Conservation (phyloP, 2,329 filamentous ascomycete genomes). For the Aspergillus intermedius region DNA sequence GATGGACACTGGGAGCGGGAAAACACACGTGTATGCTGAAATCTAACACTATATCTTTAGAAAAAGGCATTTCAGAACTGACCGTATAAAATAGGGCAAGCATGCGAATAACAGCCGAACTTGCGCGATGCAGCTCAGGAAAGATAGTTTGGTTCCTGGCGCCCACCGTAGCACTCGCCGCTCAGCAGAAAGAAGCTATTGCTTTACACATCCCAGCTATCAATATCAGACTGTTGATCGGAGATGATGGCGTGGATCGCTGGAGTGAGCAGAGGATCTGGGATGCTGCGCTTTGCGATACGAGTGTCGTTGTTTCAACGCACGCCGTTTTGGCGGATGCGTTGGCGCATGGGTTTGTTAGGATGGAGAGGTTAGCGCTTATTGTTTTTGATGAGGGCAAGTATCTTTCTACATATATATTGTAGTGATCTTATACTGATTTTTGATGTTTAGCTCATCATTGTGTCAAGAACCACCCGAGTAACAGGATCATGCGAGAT, state of each 20-base stretch:
- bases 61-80: background rate
- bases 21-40: slow-evolving; percentile 61
- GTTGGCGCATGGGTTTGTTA: slow-evolving; percentile 66
- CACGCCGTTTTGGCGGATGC: slow-evolving; percentile 69
- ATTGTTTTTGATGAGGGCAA: slow-evolving; percentile 79
- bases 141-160: slow-evolving; percentile 70
- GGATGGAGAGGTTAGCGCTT: slow-evolving; percentile 56
- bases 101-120: slow-evolving; percentile 59
- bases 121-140: slow-evolving; percentile 47
- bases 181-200: slow-evolving; percentile 60
- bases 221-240: slow-evolving; percentile 57
- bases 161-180: slow-evolving; percentile 61
- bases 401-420: slow-evolving; percentile 5
- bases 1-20: slow-evolving; percentile 78
- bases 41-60: background rate
- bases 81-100: slow-evolving; percentile 48
- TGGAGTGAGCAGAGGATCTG: slow-evolving; percentile 65
- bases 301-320: slow-evolving; percentile 70
- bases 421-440: background rate
- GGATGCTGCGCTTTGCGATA: slow-evolving; percentile 58
- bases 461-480: slow-evolving; percentile 58
- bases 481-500: slow-evolving; percentile 64
- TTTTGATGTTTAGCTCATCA: slow-evolving; percentile 56
- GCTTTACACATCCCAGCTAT: slow-evolving; percentile 52
- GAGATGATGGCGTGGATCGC: slow-evolving; percentile 62